phyloP scores from a whole-genome alignment of 306 rosid genomes.

The Pterocarpus macrocarpus region DNA sequence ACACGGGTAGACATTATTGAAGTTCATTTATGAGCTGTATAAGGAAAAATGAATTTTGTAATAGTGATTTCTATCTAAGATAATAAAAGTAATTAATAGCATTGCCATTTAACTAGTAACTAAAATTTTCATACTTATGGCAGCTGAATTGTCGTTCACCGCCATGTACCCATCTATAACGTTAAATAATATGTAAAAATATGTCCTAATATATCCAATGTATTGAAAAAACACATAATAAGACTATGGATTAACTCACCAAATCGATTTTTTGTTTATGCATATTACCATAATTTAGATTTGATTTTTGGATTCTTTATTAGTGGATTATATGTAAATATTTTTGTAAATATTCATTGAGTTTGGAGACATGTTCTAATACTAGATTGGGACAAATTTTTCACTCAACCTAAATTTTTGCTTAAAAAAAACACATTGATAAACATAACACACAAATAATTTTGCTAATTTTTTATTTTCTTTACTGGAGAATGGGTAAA shows the following conservation, averaged over 20 bases:
- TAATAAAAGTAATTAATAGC: not conserved
- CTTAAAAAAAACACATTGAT: too few relatives aligned
- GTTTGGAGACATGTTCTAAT: too few relatives aligned
- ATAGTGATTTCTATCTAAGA: not conserved
- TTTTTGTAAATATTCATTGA: not conserved
- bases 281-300: too few relatives aligned
- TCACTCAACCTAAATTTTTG: too few relatives aligned
- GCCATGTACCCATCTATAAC: not conserved
- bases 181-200: not conserved
- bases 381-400: too few relatives aligned
- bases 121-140: not conserved
- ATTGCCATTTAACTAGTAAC: too few relatives aligned
- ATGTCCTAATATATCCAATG: not conserved
- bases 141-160: not conserved
- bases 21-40: slow-evolving; percentile 33
- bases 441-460: too few relatives aligned
- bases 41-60: not conserved
- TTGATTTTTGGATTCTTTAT: too few relatives aligned
- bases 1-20: slow-evolving; percentile 13
- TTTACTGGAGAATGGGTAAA: too few relatives aligned
- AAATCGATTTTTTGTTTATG: too few relatives aligned
- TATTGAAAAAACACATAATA: not conserved
- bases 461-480: too few relatives aligned
- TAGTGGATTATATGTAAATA: not conserved
- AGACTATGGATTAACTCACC: too few relatives aligned